Evolutionary conservation across 225 moss, liverwort and hornwort genomes (phyloP), one percentile per base, ranked within the genome.

Genomic region (Marchantia paleacea): DNA sequence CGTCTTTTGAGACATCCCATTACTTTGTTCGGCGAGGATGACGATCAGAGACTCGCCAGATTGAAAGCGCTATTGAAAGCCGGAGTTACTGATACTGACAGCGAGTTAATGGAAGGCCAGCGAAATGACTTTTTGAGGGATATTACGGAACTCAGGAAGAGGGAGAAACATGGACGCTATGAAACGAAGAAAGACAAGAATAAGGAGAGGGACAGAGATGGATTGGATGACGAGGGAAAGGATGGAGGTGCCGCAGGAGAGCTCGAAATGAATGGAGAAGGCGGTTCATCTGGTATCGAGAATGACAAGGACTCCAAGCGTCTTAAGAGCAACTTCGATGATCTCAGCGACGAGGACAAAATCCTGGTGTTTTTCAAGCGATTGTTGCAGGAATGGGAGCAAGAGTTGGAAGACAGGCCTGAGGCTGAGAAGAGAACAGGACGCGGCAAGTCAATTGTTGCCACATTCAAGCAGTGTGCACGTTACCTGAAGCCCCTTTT

Each of bases 401-500:
- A 97, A 52, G 96, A 97, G 85, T 79, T 97, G 22, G 96, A 92
- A 80, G 92, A 94, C 28, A 89, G 94, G 73, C 92, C 90, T 55
- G 96, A 97, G 26, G 80, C 73, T 14, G 93, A 94, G 82, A 89
- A 88, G 79, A 81, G 97, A 87, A 93, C 99, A 76, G 95, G 99
- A 69, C 95, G 93, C 29, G 99, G 99, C 76, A 99, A 99, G 89
- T 95, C 95, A 29, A 95, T 77, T 80, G 95, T 99, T 75, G 95
- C 99, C 50, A 95, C 92, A 48, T 99, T 99, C 86, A 99, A 99
- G 88, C 99, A 99, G 75, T 99, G 99, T 87, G 99, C 99, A 63
- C 95, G 99, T 20, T 99, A 99, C 60, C 79, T 99, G 72, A 95
- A 99, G 85, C 99, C 99, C 52, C 81, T 99, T 30, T 99, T 99